Conservation (phyloP, 768 basidiomycete species). For the Floccularia luteovirens region DNA sequence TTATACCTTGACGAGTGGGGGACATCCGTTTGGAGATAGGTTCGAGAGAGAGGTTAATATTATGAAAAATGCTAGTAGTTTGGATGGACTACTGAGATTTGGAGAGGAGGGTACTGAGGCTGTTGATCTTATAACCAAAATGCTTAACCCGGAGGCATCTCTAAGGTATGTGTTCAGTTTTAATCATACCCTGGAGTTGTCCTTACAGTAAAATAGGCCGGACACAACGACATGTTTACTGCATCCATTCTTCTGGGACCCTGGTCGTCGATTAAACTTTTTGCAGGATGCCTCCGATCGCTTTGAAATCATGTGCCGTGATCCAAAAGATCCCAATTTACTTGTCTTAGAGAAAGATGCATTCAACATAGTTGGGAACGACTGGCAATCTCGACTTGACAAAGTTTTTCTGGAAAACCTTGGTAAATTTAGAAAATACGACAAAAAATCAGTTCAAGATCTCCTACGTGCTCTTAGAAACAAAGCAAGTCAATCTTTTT, state of each 20-base stretch:
- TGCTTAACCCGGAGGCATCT: constrained; percentile 74
- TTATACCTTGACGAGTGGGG: constrained; percentile 83
- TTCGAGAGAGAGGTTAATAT: constrained; percentile 96
- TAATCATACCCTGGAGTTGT: background rate
- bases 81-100: constrained; percentile 68
- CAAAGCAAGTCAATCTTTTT: constrained; percentile 47
- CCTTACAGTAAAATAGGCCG: constrained; percentile 42
- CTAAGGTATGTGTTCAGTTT: constrained; percentile 54
- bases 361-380: constrained; percentile 68
- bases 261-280: constrained; percentile 79
- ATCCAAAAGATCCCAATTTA: constrained; percentile 76
- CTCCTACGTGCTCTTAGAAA: constrained; percentile 88
- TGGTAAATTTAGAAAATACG: constrained; percentile 97
- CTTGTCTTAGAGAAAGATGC: constrained; percentile 70
- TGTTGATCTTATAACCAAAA: constrained; percentile 64
- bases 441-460: constrained; percentile 86
- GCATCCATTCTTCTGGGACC: constrained; percentile 97
- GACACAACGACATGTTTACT: constrained; percentile 81
- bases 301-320: constrained; percentile 96
- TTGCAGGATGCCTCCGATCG: constrained; percentile 97
- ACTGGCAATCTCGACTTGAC: constrained; percentile 87
- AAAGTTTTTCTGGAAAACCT: constrained; percentile 89
- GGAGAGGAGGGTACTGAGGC: constrained; percentile 96
- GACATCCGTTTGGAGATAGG: constrained; percentile 90
- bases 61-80: constrained; percentile 65